Conservation (phyloP, 2,329 filamentous ascomycete species). For the Elsinoe perseae region DNA sequence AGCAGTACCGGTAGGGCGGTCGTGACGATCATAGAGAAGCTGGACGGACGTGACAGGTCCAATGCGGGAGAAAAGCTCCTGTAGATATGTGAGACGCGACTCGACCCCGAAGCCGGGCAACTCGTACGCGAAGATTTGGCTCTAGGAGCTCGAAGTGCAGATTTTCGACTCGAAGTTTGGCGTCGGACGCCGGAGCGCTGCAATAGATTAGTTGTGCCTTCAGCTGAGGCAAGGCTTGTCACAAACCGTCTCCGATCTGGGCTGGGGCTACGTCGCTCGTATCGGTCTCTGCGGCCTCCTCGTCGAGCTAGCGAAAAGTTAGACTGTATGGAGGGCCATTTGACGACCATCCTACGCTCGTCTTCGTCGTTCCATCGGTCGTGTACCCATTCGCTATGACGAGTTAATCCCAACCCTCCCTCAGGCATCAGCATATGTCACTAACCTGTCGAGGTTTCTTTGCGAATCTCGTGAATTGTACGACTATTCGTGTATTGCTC, state of each 20-base stretch:
- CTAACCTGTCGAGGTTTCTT: slow-evolving; percentile 64
- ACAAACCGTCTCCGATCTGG: slow-evolving; percentile 23
- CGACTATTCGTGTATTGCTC: slow-evolving; percentile 31
- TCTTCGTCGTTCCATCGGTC: slow-evolving; percentile 72
- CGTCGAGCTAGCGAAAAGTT: slow-evolving; percentile 20
- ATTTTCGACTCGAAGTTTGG: slow-evolving; percentile 78
- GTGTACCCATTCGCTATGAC: slow-evolving; percentile 77
- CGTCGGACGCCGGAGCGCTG: slow-evolving; percentile 37
- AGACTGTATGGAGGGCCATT: slow-evolving; percentile 20
- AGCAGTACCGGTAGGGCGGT: slow-evolving; percentile 76
- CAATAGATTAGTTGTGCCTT: background rate
- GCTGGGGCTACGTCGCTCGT: slow-evolving; percentile 26
- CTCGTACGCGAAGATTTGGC: slow-evolving; percentile 66
- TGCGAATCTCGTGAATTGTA: slow-evolving; percentile 42
- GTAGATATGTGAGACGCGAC: background rate
- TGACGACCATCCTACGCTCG: slow-evolving; percentile 25
- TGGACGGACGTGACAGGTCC: slow-evolving; percentile 62
- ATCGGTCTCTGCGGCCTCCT: slow-evolving; percentile 17
- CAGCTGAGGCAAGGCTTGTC: background rate
- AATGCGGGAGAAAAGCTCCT: slow-evolving; percentile 76
- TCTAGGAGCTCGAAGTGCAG: slow-evolving; percentile 87
- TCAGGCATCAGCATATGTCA: slow-evolving; percentile 18
- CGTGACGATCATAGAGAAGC: slow-evolving; percentile 77
- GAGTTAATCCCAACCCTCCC: slow-evolving; percentile 19
- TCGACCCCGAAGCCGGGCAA: background rate